Evolutionary conservation across 2,329 filamentous ascomycete genomes (phyloP), one percentile per base, ranked within the genome.

Genomic region (Colletotrichum sojae): DNA sequence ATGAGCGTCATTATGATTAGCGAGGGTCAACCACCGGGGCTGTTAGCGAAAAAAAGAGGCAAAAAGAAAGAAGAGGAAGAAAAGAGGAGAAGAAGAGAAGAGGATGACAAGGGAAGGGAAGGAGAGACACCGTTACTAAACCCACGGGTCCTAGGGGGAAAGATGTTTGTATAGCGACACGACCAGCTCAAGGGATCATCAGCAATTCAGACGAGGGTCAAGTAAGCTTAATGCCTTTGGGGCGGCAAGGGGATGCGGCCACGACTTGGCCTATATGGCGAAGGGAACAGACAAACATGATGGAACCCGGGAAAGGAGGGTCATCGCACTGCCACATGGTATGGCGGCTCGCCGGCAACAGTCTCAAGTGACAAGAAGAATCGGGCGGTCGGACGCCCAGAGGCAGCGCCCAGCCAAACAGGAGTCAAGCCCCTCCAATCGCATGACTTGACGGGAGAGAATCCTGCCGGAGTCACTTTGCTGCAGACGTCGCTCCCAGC

Each of bases 1-100:
- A 51, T 67, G 67, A 71, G 55, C 20, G 71, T 64, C 72, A 73
- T 73, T 71, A 71, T 71, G 54, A 70, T 73, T 69, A 73, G 62
- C 65, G 45, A 70, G 63, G 64, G 61, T 71, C 63, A 70, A 63
- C 67, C 67, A 52, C 67, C 67, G 48, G 67, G 67, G 67, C 40
- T 70, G 67, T 25, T 46, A 57, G 66, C 9, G 43, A 57, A 49
- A 45, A 49, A 45, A 36, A 39, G 60, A 69, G 49, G 27, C 45
- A 9, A 18, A 46, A 46, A n/a, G 45, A 22, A 13, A 25, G 6
- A 8, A 49, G 45, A 52, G 39, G 27, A 61, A 66, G 52, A 43
- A 36, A 45, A 55, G 43, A 52, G 39, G 67, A 46, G 59, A 25
- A 36, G 27, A 68, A 64, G 40, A 53, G 15, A 43, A 27, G 36